Percentiles rank a stretch among this genome's conserved stretches.
Conservation (phyloP, 495 filamentous ascomycete species). For the Venustampulla echinocandica region DNA sequence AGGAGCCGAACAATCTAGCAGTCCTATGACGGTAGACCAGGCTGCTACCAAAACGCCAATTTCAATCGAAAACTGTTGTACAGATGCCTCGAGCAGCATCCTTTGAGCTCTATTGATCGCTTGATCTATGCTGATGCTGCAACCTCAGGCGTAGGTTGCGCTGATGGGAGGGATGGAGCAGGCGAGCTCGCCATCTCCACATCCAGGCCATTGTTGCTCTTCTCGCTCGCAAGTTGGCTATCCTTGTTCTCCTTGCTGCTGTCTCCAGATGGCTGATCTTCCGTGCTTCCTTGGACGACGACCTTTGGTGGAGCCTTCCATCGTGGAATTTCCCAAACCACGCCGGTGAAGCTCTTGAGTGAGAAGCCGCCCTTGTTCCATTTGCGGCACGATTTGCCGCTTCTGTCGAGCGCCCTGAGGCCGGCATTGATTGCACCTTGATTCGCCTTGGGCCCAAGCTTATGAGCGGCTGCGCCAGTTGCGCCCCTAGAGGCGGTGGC, state of each 20-base stretch:
- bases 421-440: constrained; percentile 96
- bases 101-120: too few relatives aligned
- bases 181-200: constrained; percentile 15
- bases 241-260: constrained; percentile 72
- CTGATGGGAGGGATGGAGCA: constrained; percentile 28
- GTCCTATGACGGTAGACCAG: too few relatives aligned
- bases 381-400: constrained; percentile 80
- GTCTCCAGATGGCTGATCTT: constrained; percentile 51
- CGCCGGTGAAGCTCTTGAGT: constrained; percentile 88
- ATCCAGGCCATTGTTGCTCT: constrained; percentile 17
- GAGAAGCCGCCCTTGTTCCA: constrained; percentile 77
- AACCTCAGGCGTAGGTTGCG: constrained; percentile 26
- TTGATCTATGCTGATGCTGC: not conserved
- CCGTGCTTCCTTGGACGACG: constrained; percentile 35
- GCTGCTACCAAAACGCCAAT: too few relatives aligned
- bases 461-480: constrained; percentile 49
- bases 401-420: constrained; percentile 85
- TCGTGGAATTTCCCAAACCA: constrained; percentile 70
- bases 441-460: constrained; percentile 94
- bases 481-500: constrained; percentile 52
- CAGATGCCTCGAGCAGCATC: too few relatives aligned
- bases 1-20: too few relatives aligned
- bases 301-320: constrained; percentile 68
- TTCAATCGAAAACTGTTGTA: too few relatives aligned
- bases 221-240: constrained; percentile 52